phyloP scores from a whole-genome alignment of 495 filamentous ascomycete species.

The Trichoderma reesei region DNA sequence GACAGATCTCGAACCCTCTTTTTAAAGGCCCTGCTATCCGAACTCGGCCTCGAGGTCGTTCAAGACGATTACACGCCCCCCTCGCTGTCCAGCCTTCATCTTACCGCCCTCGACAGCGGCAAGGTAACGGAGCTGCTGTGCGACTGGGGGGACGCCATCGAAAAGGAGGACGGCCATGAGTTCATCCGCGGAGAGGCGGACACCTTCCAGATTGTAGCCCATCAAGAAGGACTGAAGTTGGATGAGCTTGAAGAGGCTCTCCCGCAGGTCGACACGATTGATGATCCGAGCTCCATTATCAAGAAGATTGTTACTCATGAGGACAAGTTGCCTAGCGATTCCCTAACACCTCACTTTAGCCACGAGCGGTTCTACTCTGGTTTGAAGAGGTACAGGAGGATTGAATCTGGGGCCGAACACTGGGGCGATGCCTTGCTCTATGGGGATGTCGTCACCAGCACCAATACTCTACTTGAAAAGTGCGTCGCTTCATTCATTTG shows the following conservation, averaged over 20 bases:
- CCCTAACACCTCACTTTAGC: slow-evolving; percentile 82
- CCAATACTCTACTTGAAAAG: slow-evolving; percentile 92
- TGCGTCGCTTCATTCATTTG: slow-evolving; percentile 23
- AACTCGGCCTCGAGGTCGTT: slow-evolving; percentile 71
- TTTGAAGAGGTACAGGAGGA: slow-evolving; percentile 53
- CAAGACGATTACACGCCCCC: slow-evolving; percentile 62
- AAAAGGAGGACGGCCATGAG: slow-evolving; percentile 54
- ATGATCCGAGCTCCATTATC: slow-evolving; percentile 56
- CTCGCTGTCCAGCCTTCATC: slow-evolving; percentile 73
- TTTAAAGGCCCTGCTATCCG: slow-evolving; percentile 68
- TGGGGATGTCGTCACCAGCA: slow-evolving; percentile 88
- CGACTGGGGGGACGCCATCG: slow-evolving; percentile 58
- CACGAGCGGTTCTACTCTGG: slow-evolving; percentile 71
- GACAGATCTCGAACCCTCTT: slow-evolving; percentile 65
- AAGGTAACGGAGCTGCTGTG: slow-evolving; percentile 58
- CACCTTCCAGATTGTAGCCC: slow-evolving; percentile 64
- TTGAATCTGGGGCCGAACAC: slow-evolving; percentile 39
- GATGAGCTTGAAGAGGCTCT: slow-evolving; percentile 26
- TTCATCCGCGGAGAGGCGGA: slow-evolving; percentile 81
- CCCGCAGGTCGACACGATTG: slow-evolving; percentile 51
- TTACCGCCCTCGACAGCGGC: slow-evolving; percentile 58
- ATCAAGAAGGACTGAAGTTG: slow-evolving; percentile 51
- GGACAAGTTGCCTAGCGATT: slow-evolving; percentile 54
- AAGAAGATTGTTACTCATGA: slow-evolving; percentile 68
- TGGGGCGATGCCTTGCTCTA: slow-evolving; percentile 80